A percentile compares a stretch with the other conserved stretches of the same genome.
phyloP scores from a whole-genome alignment of 768 basidiomycete genomes.

The Lentinula sp. region DNA sequence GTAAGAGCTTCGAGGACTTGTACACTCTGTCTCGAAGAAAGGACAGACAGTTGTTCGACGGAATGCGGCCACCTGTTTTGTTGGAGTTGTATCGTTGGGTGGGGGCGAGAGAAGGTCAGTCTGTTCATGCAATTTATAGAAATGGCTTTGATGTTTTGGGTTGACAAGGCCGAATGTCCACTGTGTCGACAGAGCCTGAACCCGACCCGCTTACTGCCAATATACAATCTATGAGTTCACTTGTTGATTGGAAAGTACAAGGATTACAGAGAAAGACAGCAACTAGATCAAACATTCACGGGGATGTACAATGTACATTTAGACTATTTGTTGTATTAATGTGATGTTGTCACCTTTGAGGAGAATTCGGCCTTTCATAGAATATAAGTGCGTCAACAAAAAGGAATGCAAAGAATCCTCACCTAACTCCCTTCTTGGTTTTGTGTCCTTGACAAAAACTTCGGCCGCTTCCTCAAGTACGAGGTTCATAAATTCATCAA shows the following conservation, averaged over 20 bases:
- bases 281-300: neutral
- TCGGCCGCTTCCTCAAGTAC: constrained; percentile 92
- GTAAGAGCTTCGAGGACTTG: constrained; percentile 61
- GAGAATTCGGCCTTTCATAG: constrained; percentile 74
- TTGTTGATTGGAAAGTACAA: neutral
- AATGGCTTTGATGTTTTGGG: neutral
- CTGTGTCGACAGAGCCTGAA: constrained; percentile 75
- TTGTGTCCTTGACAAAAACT: constrained; percentile 84
- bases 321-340: constrained; percentile 73
- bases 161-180: constrained; percentile 71
- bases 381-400: constrained; percentile 1
- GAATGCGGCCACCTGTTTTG: constrained; percentile 90
- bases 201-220: constrained; percentile 64
- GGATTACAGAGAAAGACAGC: neutral
- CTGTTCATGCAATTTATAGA: neutral
- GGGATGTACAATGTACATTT: constrained; percentile 6
- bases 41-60: constrained; percentile 75
- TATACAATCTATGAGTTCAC: constrained; percentile 68
- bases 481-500: constrained; percentile 99
- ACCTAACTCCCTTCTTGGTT: constrained; percentile 84
- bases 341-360: constrained; percentile 99
- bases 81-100: constrained; percentile 84
- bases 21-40: constrained; percentile 80
- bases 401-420: constrained; percentile 16
- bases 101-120: constrained; percentile 81